These are phyloP conservation scores for Vaccinium vitisidaea DNA, from an alignment of 148 eudicot genomes.

Conservation along the genomic window DNA sequence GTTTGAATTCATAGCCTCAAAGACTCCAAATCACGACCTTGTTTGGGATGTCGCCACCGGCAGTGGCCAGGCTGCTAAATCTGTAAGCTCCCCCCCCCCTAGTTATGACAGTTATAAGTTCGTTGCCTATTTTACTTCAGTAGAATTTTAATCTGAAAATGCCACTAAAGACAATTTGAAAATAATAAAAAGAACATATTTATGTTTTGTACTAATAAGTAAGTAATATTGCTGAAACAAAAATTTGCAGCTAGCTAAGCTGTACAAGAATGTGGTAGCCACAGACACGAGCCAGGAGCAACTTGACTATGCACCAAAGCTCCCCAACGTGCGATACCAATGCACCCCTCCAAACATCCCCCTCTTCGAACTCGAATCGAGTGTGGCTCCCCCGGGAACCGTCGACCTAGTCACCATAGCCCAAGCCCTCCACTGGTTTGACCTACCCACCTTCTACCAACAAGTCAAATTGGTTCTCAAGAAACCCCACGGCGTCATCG, in stretches of 20 bases:
- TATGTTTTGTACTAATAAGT: too few relatives aligned
- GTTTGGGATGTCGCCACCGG: constrained; percentile 57
- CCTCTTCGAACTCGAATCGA: constrained; percentile 23
- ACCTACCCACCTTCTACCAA: constrained; percentile 57
- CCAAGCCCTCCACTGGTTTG: constrained; percentile 87
- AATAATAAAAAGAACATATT: too few relatives aligned
- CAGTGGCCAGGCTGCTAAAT: constrained; percentile 69
- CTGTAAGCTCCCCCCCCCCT: constrained; percentile 31
- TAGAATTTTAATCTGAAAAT: constrained; percentile 18
- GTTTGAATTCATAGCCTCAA: constrained; percentile 70
- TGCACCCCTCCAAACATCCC: constrained; percentile 50
- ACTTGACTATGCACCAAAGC: constrained; percentile 61
- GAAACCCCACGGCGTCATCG: constrained; percentile 74
- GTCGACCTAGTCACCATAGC: constrained; percentile 75
- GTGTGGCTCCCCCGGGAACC: constrained; percentile 34
- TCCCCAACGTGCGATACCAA: constrained; percentile 63
- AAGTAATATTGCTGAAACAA: background rate
- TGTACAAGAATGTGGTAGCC: constrained; percentile 66
- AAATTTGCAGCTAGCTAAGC: constrained; percentile 45
- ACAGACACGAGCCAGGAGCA: constrained; percentile 84
- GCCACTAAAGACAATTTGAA: background rate
- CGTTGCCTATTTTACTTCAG: too few relatives aligned
- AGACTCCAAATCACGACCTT: constrained; percentile 46
- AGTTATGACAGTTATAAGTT: too few relatives aligned
- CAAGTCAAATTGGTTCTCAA: constrained; percentile 58